Evolutionary conservation across 139 green algal species (phyloP).

Genomic region (Pycnococcus provasolii): DNA sequence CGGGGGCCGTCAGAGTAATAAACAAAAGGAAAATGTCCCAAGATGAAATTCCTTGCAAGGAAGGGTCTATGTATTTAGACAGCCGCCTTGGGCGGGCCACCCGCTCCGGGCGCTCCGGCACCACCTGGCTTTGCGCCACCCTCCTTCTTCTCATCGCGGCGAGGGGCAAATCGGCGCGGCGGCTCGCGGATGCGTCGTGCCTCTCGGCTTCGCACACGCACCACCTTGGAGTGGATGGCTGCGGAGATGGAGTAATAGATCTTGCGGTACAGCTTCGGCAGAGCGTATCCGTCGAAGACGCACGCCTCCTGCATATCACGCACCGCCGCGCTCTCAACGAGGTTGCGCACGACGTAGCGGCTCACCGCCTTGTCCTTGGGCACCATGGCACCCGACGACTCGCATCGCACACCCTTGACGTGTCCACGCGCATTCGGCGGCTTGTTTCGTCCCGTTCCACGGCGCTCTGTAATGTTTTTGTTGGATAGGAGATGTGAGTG

Average conservation of each 20-base stretch:
- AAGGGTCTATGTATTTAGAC: too few relatives aligned
- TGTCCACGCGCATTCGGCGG: conserved; percentile 24
- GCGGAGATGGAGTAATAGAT: conserved; percentile 99
- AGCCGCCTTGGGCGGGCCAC: too few relatives aligned
- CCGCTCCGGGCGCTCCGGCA: too few relatives aligned
- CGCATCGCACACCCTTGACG: conserved; percentile 80
- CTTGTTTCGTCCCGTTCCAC: conserved; percentile 29
- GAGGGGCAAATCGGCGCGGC: conserved; percentile 50
- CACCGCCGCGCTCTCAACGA: conserved; percentile 94
- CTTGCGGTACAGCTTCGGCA: conserved; percentile 99
- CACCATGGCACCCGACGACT: conserved; percentile 85
- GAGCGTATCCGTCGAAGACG: conserved; percentile 60
- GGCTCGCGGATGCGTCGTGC: conserved; percentile 83
- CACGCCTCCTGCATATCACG: conserved; percentile 95
- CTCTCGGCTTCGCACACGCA: conserved; percentile 83
- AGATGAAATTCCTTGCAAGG: too few relatives aligned
- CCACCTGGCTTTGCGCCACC: too few relatives aligned
- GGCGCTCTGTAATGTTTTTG: conserved; percentile 28
- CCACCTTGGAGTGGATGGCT: conserved; percentile 97
- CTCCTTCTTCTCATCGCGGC: background rate
- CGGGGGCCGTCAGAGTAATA: too few relatives aligned
- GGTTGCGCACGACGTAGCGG: conserved; percentile 92
- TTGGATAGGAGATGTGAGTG: background rate
- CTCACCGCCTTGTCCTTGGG: conserved; percentile 99
- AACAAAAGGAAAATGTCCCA: too few relatives aligned